phyloP scores from a whole-genome alignment of 495 filamentous ascomycete species.

The Neurospora pannonica region DNA sequence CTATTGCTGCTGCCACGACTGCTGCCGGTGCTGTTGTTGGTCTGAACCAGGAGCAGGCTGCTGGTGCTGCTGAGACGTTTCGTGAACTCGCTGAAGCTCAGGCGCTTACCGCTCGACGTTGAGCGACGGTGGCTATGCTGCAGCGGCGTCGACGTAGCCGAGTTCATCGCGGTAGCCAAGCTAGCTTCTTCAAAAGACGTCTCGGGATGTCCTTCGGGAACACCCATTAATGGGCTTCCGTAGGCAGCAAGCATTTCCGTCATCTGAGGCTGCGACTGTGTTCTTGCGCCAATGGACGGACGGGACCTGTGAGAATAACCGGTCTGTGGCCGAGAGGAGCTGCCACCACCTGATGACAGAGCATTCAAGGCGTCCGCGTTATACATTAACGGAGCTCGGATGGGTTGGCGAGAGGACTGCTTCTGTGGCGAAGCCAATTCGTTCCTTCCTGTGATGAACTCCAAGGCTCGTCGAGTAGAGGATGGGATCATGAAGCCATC shows the following conservation, averaged over 20 bases:
- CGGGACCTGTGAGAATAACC: slow-evolving; percentile 26
- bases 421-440: slow-evolving; percentile 6
- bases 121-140: slow-evolving; percentile 31
- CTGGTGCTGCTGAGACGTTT: slow-evolving; percentile 44
- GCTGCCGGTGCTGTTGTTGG: slow-evolving; percentile 36
- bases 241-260: slow-evolving; percentile 15
- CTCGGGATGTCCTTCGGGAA: not conserved
- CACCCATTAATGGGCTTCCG: slow-evolving; percentile 4
- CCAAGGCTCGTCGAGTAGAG: slow-evolving; percentile 34
- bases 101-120: slow-evolving; percentile 33
- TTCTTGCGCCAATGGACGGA: slow-evolving; percentile 26
- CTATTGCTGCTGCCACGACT: slow-evolving; percentile 37
- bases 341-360: slow-evolving; percentile 16
- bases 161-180: slow-evolving; percentile 11
- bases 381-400: slow-evolving; percentile 15
- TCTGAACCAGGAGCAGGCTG: slow-evolving; percentile 44
- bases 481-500: slow-evolving; percentile 27
- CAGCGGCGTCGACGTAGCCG: slow-evolving; percentile 8
- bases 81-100: slow-evolving; percentile 46
- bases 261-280: slow-evolving; percentile 35
- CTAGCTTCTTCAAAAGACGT: slow-evolving; percentile 6
- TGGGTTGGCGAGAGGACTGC: slow-evolving; percentile 6
- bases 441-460: slow-evolving; percentile 39
- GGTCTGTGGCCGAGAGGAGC: slow-evolving; percentile 31
- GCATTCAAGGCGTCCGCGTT: slow-evolving; percentile 26